A percentile compares a stretch with the other conserved stretches of the same genome.
Conservation (phyloP, 1,284 basidiomycete species). For the Earliella scabrosa region DNA sequence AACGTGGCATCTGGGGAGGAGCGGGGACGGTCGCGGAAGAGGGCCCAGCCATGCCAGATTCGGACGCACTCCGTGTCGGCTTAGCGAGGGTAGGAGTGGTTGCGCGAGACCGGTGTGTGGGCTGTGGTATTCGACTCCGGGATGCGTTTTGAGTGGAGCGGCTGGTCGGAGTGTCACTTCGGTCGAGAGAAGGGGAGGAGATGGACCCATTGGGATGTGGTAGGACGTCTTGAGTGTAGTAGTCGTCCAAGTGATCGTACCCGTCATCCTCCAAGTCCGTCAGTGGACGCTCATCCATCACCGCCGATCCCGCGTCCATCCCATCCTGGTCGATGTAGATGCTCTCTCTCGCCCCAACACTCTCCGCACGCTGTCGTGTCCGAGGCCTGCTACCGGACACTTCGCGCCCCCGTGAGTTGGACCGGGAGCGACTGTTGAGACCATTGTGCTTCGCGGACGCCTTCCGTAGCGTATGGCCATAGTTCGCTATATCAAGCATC, state of each 20-base stretch:
- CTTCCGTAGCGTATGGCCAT: slow-evolving; percentile 55
- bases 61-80: slow-evolving; percentile 20
- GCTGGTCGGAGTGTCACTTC: slow-evolving; percentile 23
- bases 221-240: slow-evolving; percentile 29
- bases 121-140: slow-evolving; percentile 29
- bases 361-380: slow-evolving; percentile 54
- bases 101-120: slow-evolving; percentile 14
- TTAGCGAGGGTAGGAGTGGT: slow-evolving; percentile 24
- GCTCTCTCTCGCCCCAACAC: slow-evolving; percentile 61
- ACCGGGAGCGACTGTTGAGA: slow-evolving; percentile 30
- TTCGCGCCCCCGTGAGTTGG: slow-evolving; percentile 33
- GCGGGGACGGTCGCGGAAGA: too few species aligned
- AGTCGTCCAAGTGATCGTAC: slow-evolving; percentile 30
- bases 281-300: slow-evolving; percentile 71
- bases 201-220: slow-evolving; percentile 28
- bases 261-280: slow-evolving; percentile 57
- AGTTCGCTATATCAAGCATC: slow-evolving; percentile 84
- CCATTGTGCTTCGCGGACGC: slow-evolving; percentile 26
- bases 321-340: slow-evolving; percentile 67
- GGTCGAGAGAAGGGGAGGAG: slow-evolving; percentile 28
- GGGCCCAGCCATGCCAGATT: slow-evolving; percentile 16
- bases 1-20: slow-evolving; percentile 18
- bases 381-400: slow-evolving; percentile 4
- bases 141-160: slow-evolving; percentile 18
- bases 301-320: slow-evolving; percentile 47